Evolutionary conservation across 352 stramenopile species (phyloP), one percentile per base, ranked within the genome.

Genomic region (Globisporangium solare): DNA sequence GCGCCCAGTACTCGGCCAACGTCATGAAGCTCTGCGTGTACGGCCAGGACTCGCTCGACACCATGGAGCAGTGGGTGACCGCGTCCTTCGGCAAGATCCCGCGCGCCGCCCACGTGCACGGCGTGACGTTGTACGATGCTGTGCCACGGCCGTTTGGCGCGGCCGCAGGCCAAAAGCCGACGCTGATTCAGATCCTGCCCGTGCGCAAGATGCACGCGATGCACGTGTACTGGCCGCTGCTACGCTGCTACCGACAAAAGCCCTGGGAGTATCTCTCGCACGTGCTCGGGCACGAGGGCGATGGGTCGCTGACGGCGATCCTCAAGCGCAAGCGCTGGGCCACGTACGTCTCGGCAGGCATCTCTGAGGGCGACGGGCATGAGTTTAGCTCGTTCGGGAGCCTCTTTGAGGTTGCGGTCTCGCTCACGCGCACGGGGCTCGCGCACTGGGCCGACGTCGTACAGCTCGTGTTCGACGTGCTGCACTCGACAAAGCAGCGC

Each of bases 11-110:
- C 60, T 69, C 73, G n/a, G 68, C 77, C 0, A 68, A 67, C 22
- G 53, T 63, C 11, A 94, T 94, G 83, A 87, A 85, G 56, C 63
- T 91, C 3, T 86, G 79, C 18, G 77, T 94, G 6, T 83, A 82
- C 42, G 81, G 81, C 22, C 59, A 79, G 22, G 71, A 93, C 6
- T 49, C 66, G 21, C 65, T 92, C 10, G 76, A 89, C 56, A 66
- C 64, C 0, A 65, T 94, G 46, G 64, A 91, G 58, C 47, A 66
- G 17, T 86, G 71, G 55, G 76, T 85, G n/a, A 50, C 51, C 3
- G 57, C 79, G 27, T 76, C 66, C 11, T 94, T 94, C 52, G 61
- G 51, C 20, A 51, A 54, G 15, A 79, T 94, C 22, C 56, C 66
- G 15, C 47, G 56, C 24, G 24, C 5, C 24, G 11, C 57, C 53